Conservation (phyloP, 345 rosid genomes). For the Aegle marmelos region DNA sequence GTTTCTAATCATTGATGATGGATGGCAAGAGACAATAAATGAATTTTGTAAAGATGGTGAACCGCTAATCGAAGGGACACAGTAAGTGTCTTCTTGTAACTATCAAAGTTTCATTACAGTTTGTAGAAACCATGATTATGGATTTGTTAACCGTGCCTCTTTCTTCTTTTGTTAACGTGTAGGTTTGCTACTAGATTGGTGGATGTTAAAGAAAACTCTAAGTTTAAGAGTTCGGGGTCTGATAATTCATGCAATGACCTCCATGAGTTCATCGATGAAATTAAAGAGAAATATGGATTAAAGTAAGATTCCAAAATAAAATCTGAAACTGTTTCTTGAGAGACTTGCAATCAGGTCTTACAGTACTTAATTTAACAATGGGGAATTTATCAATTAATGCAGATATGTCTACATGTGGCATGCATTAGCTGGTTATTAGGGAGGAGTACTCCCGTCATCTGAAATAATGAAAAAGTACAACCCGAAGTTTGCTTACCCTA, state of each 20-base stretch:
- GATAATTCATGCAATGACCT: conserved; percentile 23
- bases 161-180: conserved; percentile 8
- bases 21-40: conserved; percentile 57
- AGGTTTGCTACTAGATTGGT: conserved; percentile 56
- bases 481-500: conserved; percentile 41
- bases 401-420: conserved; percentile 64
- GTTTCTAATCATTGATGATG: conserved; percentile 64
- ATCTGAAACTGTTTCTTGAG: not conserved
- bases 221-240: conserved; percentile 40
- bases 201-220: conserved; percentile 48
- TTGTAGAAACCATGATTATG: not conserved
- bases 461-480: conserved; percentile 48
- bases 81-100: conserved; percentile 29
- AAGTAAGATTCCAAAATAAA: conserved; percentile 30
- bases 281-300: conserved; percentile 35
- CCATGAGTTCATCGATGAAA: conserved; percentile 30
- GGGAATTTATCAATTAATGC: conserved; percentile 17
- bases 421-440: conserved; percentile 62
- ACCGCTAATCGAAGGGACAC: conserved; percentile 33
- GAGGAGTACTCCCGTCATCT: conserved; percentile 54
- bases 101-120: not conserved
- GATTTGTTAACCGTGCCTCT: not conserved
- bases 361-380: conserved; percentile 5
- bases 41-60: conserved; percentile 39
- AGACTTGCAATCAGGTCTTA: not conserved